Conservation (phyloP, 306 rosid species). For the Vicia faba region DNA sequence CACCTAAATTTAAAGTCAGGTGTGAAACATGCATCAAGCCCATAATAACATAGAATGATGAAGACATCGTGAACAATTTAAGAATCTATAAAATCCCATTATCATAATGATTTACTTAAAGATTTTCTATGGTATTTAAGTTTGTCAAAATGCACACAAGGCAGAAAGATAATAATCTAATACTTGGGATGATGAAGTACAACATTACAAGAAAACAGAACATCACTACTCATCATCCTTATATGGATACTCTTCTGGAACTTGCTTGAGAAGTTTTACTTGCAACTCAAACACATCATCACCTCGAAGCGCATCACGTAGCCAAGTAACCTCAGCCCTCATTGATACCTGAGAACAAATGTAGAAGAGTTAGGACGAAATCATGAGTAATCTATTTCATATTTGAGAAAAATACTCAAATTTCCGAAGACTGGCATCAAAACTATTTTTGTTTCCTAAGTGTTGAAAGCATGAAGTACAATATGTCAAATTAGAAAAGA, state of each 20-base stretch:
- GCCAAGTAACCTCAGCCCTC: slow-evolving; percentile 95
- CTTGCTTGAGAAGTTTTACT: slow-evolving; percentile 92
- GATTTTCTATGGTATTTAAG: slow-evolving; percentile 23
- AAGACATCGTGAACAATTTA: slow-evolving; percentile 15
- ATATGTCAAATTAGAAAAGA: slow-evolving; percentile 10
- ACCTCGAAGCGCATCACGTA: slow-evolving; percentile 88
- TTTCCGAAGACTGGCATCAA: neutral
- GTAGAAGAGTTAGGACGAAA: slow-evolving; percentile 14
- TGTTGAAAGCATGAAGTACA: slow-evolving; percentile 1
- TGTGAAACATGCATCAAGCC: too few species aligned
- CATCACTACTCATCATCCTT: slow-evolving; percentile 78
- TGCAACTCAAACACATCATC: slow-evolving; percentile 93
- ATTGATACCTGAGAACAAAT: slow-evolving; percentile 70
- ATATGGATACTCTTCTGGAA: slow-evolving; percentile 96
- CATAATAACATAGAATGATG: neutral
- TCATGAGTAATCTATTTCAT: slow-evolving; percentile 12
- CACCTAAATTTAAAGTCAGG: too few species aligned
- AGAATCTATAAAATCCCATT: slow-evolving; percentile 11
- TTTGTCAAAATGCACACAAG: slow-evolving; percentile 37
- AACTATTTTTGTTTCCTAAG: slow-evolving; percentile 15
- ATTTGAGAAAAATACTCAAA: slow-evolving; percentile 12
- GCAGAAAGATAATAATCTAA: slow-evolving; percentile 35
- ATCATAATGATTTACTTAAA: slow-evolving; percentile 14
- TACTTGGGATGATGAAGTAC: slow-evolving; percentile 21
- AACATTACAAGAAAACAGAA: slow-evolving; percentile 27